These are phyloP conservation scores for Cordia subcordata DNA, from an alignment of 257 asterid species.

Conservation along the genomic window DNA sequence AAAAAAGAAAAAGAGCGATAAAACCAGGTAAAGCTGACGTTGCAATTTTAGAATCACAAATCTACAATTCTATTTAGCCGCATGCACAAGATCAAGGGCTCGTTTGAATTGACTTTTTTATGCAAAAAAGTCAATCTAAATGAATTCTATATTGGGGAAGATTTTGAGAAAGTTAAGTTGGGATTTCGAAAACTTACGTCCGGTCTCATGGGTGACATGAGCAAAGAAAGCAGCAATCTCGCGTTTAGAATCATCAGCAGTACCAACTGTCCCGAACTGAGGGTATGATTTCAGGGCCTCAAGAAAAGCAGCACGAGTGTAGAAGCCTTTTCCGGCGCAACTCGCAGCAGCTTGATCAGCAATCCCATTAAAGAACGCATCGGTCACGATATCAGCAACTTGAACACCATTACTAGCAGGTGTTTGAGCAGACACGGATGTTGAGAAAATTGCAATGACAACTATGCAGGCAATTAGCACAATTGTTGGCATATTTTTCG, in stretches of 20 bases:
- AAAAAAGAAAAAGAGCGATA: too few relatives aligned
- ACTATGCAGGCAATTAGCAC: too few relatives aligned
- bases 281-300: slow-evolving; percentile 28
- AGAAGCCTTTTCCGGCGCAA: slow-evolving; percentile 39
- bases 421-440: neutral
- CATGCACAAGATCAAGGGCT: too few relatives aligned
- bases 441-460: too few relatives aligned
- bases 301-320: slow-evolving; percentile 36
- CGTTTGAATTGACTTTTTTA: too few relatives aligned
- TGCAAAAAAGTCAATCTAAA: too few relatives aligned
- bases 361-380: slow-evolving; percentile 29
- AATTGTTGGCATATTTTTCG: too few relatives aligned
- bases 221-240: slow-evolving; percentile 60
- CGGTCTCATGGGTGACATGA: slow-evolving; percentile 49
- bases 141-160: neutral
- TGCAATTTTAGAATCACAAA: too few relatives aligned
- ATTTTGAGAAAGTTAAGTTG: neutral
- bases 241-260: slow-evolving; percentile 29
- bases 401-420: slow-evolving; percentile 15
- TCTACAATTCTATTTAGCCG: too few relatives aligned
- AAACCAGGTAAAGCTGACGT: too few relatives aligned
- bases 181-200: slow-evolving; percentile 23
- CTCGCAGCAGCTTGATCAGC: slow-evolving; percentile 25
- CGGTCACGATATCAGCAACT: slow-evolving; percentile 18
- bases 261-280: slow-evolving; percentile 38